Conservation (phyloP, 345 rosid species). For the Populus ilicifolia region DNA sequence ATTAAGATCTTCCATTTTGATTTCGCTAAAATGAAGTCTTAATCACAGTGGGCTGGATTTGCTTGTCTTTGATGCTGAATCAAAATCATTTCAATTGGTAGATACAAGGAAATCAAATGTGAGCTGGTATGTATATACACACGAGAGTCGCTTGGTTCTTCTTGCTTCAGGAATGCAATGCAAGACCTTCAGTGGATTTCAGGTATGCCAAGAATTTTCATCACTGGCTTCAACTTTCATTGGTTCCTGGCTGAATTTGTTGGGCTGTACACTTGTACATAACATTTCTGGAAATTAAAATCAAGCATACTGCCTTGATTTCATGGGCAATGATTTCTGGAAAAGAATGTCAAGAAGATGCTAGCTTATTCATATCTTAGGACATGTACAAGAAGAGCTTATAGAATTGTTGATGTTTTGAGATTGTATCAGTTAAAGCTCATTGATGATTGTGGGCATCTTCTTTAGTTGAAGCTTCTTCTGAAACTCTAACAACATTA, state of each 20-base stretch:
- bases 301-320: neutral
- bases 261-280: neutral
- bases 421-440: neutral
- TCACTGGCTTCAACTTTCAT: constrained; percentile 3
- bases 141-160: constrained; percentile 92
- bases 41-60: constrained; percentile 84
- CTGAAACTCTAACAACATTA: constrained; percentile 18
- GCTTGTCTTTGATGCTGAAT: constrained; percentile 55
- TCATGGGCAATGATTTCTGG: neutral
- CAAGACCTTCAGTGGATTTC: constrained; percentile 83
- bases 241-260: neutral
- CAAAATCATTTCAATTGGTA: constrained; percentile 67
- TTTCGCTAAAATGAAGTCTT: constrained; percentile 19
- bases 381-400: neutral
- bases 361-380: neutral
- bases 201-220: constrained; percentile 41
- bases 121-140: constrained; percentile 86
- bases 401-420: neutral
- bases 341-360: neutral
- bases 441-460: neutral
- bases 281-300: neutral
- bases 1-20: neutral
- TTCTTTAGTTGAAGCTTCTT: constrained; percentile 4
- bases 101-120: constrained; percentile 70
- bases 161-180: constrained; percentile 99